Evolutionary conservation across 1,139 yeast genomes (phyloP).

Genomic region (Saccharomyces hybrid): DNA sequence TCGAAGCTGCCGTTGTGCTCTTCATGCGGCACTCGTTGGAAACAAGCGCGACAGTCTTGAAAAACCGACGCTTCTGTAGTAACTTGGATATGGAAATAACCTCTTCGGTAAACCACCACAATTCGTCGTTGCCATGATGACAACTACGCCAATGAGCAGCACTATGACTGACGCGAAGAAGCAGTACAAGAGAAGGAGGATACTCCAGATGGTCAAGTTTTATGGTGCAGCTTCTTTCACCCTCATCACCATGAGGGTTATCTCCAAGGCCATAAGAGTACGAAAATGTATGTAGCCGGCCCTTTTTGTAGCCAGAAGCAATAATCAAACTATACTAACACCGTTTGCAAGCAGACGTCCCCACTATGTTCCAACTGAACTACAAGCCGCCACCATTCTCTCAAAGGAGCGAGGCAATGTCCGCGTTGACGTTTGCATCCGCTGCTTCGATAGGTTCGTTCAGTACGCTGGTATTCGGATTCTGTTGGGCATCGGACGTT

Average conservation of each 20-base stretch:
- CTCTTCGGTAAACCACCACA: not conserved
- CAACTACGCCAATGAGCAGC: not conserved
- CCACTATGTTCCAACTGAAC: constrained; percentile 74
- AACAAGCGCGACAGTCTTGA: not conserved
- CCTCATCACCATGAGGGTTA: constrained; percentile 62
- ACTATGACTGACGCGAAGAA: constrained; percentile 15
- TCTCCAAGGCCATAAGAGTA: constrained; percentile 63
- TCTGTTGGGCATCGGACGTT: constrained; percentile 74
- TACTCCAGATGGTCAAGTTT: constrained; percentile 62
- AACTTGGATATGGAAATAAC: not conserved
- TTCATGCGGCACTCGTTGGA: no score
- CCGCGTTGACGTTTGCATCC: constrained; percentile 79
- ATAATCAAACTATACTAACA: not conserved
- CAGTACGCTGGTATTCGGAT: constrained; percentile 65
- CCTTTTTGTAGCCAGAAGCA: not conserved
- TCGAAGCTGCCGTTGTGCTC: not conserved
- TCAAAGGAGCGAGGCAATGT: constrained; percentile 75
- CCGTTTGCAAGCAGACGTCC: constrained; percentile 37
- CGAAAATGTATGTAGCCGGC: constrained; percentile 48
- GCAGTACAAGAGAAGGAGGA: constrained; percentile 45
- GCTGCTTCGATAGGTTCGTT: constrained; percentile 64
- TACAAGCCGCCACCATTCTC: constrained; percentile 79
- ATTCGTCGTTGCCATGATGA: no score
- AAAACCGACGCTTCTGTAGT: not conserved
- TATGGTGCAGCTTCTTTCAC: constrained; percentile 68